Conservation (phyloP, 2,329 filamentous ascomycete genomes). For the Coleophoma crateriformis region DNA sequence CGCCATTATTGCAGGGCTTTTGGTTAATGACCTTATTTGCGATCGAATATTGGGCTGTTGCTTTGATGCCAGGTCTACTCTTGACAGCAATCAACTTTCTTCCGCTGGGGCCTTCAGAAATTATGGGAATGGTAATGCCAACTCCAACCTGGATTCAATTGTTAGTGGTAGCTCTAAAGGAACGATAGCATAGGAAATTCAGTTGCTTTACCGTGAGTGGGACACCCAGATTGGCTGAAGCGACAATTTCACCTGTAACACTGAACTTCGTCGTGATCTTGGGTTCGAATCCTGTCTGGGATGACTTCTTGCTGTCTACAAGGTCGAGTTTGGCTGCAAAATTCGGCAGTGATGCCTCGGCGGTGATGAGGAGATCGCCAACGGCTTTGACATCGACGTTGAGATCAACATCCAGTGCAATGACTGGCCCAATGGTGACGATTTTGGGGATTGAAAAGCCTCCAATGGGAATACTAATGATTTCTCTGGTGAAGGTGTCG, state of each 20-base stretch:
- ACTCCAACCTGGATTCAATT: too few relatives aligned
- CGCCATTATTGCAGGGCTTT: not conserved
- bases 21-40: not conserved
- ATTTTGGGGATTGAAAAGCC: not conserved
- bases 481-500: not conserved
- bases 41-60: not conserved
- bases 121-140: not conserved
- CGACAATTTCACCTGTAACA: too few relatives aligned
- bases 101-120: too few relatives aligned
- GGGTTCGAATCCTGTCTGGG: not conserved
- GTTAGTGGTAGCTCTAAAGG: too few relatives aligned
- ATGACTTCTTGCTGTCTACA: not conserved
- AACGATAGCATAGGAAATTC: too few relatives aligned
- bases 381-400: not conserved
- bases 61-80: not conserved
- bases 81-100: not conserved
- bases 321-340: not conserved
- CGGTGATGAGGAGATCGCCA: not conserved
- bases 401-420: not conserved
- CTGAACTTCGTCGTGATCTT: not conserved
- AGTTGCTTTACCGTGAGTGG: too few relatives aligned
- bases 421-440: not conserved
- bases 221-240: too few relatives aligned
- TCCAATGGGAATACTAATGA: not conserved
- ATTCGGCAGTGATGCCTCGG: not conserved